Evolutionary conservation across 306 rosid genomes (phyloP).

Genomic region (Cicer pinnatifidum): DNA sequence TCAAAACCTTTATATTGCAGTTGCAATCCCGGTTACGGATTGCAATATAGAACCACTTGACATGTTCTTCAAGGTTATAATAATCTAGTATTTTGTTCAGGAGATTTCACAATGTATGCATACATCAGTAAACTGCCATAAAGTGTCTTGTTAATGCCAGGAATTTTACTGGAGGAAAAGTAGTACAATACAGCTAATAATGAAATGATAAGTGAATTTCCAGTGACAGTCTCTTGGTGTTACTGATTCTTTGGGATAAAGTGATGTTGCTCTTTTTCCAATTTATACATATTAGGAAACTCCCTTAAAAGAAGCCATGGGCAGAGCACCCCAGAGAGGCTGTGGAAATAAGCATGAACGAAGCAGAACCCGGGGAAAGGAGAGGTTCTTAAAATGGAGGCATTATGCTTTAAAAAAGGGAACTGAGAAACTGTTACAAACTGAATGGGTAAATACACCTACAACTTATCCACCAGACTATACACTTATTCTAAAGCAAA

Average conservation of each 20-base stretch:
- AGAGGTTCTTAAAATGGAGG: conserved; percentile 28
- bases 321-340: neutral
- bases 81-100: conserved; percentile 13
- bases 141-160: conserved; percentile 35
- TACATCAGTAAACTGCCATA: neutral
- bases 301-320: conserved; percentile 23
- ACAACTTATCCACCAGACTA: conserved; percentile 3
- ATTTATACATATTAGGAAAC: conserved; percentile 25
- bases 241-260: conserved; percentile 25
- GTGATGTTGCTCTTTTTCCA: conserved; percentile 14
- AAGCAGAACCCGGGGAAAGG: conserved; percentile 6
- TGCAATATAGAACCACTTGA: neutral
- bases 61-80: conserved; percentile 7
- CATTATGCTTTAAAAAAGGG: neutral
- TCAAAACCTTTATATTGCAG: no score
- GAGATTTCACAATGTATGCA: conserved; percentile 33
- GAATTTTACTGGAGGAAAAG: conserved; percentile 25
- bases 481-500: conserved; percentile 18
- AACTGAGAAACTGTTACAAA: conserved; percentile 34
- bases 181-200: conserved; percentile 7
- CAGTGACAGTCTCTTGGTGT: conserved; percentile 22
- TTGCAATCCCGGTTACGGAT: no score
- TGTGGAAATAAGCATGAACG: conserved; percentile 2
- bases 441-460: conserved; percentile 21
- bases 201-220: conserved; percentile 29